These are phyloP conservation scores for Eimeria nieschulzi DNA, from an alignment of 169 alveolate genomes.

Conservation along the genomic window DNA sequence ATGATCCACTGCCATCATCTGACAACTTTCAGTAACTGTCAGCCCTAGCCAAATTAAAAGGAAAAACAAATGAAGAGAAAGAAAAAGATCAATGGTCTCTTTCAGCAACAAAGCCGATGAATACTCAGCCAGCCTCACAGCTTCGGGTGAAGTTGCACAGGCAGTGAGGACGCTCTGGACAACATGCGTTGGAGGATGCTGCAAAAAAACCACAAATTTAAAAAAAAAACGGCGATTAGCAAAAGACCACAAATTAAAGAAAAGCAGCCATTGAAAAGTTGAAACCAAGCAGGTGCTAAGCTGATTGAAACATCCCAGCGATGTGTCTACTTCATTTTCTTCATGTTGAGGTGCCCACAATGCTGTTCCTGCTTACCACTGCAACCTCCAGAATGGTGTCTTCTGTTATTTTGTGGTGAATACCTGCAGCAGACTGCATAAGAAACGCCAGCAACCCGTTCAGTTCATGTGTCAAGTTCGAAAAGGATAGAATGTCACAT, in stretches of 20 bases:
- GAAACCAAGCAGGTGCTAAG: background rate
- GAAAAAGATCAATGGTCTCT: no score
- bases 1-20: no score
- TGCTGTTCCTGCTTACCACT: constrained; percentile 19
- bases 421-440: constrained; percentile 71
- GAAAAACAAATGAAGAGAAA: no score
- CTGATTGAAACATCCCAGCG: background rate
- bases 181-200: constrained; percentile 71
- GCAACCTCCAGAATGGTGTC: constrained; percentile 72
- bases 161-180: constrained; percentile 62
- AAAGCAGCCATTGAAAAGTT: background rate
- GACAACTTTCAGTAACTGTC: no score
- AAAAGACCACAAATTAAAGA: background rate
- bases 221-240: no score
- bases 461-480: background rate
- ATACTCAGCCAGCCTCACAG: background rate
- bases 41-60: no score
- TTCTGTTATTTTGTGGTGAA: constrained; percentile 43
- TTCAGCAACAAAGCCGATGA: no score
- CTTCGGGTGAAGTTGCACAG: constrained; percentile 69
- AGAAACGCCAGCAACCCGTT: background rate
- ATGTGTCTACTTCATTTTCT: background rate
- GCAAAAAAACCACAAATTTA: background rate
- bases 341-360: background rate
- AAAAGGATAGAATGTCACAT: background rate